A percentile compares a stretch with the other conserved stretches of the same genome.
phyloP scores from a whole-genome alignment of 2,329 filamentous ascomycete species.

The Hirsutella thompsonii region DNA sequence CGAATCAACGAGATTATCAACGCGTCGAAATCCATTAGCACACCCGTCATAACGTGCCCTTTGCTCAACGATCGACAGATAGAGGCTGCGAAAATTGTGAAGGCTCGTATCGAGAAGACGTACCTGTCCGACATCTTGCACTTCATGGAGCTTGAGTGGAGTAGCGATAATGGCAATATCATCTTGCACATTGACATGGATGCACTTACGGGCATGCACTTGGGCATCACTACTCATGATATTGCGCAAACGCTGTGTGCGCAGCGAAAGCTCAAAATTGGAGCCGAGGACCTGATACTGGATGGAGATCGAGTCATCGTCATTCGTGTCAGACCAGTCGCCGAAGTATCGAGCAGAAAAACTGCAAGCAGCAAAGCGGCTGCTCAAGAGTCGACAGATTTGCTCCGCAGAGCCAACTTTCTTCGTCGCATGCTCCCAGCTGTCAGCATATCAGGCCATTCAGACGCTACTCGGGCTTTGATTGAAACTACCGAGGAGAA shows the following conservation, averaged over 20 bases:
- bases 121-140: slow-evolving; percentile 70
- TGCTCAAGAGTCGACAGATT: slow-evolving; percentile 26
- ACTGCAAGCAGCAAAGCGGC: slow-evolving; percentile 32
- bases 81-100: slow-evolving; percentile 76
- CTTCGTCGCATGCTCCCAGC: slow-evolving; percentile 70
- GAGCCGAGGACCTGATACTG: slow-evolving; percentile 50
- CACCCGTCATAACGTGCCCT: slow-evolving; percentile 82
- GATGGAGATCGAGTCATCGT: slow-evolving; percentile 52
- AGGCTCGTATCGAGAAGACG: slow-evolving; percentile 90
- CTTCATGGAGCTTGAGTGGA: slow-evolving; percentile 82
- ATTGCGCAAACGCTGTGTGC: slow-evolving; percentile 66
- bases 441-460: slow-evolving; percentile 83
- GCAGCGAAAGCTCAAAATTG: slow-evolving; percentile 73
- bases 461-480: slow-evolving; percentile 74
- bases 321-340: slow-evolving; percentile 53
- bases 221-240: slow-evolving; percentile 63
- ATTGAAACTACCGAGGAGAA: slow-evolving; percentile 67
- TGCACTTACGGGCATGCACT: slow-evolving; percentile 65
- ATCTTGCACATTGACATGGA: slow-evolving; percentile 71
- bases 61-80: slow-evolving; percentile 64
- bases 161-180: slow-evolving; percentile 61
- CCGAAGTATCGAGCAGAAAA: slow-evolving; percentile 33
- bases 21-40: slow-evolving; percentile 85
- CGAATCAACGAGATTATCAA: slow-evolving; percentile 99
- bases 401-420: slow-evolving; percentile 70